These are phyloP conservation scores for Byssoonygena ceratinophila DNA, from an alignment of 2,329 filamentous ascomycete species.

Conservation along the genomic window DNA sequence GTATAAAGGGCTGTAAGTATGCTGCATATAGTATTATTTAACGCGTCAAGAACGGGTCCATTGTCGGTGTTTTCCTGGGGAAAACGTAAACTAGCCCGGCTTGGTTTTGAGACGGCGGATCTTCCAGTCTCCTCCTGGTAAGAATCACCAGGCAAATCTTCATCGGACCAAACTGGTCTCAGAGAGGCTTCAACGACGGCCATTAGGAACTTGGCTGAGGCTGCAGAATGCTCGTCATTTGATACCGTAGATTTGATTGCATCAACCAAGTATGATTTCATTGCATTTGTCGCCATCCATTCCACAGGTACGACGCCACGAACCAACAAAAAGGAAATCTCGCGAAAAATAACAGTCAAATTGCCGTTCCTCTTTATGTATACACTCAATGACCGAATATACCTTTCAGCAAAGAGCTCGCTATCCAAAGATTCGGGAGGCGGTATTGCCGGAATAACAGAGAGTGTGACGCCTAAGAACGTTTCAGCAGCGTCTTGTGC, in stretches of 20 bases:
- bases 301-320: constrained; percentile 28
- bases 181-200: constrained; percentile 10
- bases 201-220: constrained; percentile 17
- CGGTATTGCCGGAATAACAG: constrained; percentile 19
- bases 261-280: constrained; percentile 29
- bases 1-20: constrained; percentile 15
- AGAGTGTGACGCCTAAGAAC: constrained; percentile 27
- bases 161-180: not conserved
- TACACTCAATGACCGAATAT: constrained; percentile 24
- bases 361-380: constrained; percentile 20
- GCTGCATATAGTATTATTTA: constrained; percentile 18
- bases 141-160: not conserved
- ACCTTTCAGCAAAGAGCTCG: constrained; percentile 25
- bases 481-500: constrained; percentile 31
- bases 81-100: not conserved
- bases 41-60: constrained; percentile 6
- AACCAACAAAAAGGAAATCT: constrained; percentile 29
- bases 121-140: not conserved
- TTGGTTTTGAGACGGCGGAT: not conserved
- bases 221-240: constrained; percentile 26
- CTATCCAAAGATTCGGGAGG: constrained; percentile 13
- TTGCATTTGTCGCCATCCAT: constrained; percentile 33
- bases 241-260: constrained; percentile 31
- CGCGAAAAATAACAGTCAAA: constrained; percentile 27
- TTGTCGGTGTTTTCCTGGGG: no score